phyloP scores from a whole-genome alignment of 257 asterid species.

The Primulina tabacum region DNA sequence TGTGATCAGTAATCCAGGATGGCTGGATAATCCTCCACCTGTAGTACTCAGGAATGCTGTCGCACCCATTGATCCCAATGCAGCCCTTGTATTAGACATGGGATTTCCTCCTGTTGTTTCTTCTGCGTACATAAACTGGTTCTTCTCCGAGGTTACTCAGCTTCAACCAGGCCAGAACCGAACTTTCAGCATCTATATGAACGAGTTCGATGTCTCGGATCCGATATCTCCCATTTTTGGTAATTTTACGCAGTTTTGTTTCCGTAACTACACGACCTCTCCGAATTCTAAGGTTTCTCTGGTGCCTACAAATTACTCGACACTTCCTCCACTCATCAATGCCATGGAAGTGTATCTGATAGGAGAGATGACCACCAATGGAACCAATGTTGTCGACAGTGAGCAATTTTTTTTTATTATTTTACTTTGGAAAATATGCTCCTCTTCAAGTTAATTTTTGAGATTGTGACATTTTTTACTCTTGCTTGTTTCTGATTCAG shows the following conservation, averaged over 20 bases:
- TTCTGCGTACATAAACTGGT: slow-evolving; percentile 39
- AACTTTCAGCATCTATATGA: slow-evolving; percentile 31
- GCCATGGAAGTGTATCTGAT: slow-evolving; percentile 49
- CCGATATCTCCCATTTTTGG: slow-evolving; percentile 35
- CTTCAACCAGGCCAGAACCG: slow-evolving; percentile 33
- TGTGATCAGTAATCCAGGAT: background rate
- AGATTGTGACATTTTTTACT: too few species aligned
- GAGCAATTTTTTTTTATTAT: background rate
- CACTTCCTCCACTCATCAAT: slow-evolving; percentile 65
- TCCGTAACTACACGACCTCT: slow-evolving; percentile 24
- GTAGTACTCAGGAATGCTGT: slow-evolving; percentile 41
- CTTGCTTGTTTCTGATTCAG: slow-evolving; percentile 23
- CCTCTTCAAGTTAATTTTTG: too few species aligned
- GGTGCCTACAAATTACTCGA: slow-evolving; percentile 37
- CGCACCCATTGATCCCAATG: slow-evolving; percentile 24
- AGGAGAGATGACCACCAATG: slow-evolving; percentile 30
- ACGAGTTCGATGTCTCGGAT: background rate
- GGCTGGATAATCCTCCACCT: slow-evolving; percentile 46
- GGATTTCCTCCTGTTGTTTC: slow-evolving; percentile 27
- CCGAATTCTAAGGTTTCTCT: slow-evolving; percentile 33
- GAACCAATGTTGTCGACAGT: slow-evolving; percentile 50
- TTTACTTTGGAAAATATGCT: background rate
- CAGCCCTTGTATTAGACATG: slow-evolving; percentile 20
- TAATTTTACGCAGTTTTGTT: slow-evolving; percentile 5
- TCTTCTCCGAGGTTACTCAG: slow-evolving; percentile 51